Base-by-base conservation (phyloP, 305 asterid genomes). In the Ilex paraguariensis region DNA sequence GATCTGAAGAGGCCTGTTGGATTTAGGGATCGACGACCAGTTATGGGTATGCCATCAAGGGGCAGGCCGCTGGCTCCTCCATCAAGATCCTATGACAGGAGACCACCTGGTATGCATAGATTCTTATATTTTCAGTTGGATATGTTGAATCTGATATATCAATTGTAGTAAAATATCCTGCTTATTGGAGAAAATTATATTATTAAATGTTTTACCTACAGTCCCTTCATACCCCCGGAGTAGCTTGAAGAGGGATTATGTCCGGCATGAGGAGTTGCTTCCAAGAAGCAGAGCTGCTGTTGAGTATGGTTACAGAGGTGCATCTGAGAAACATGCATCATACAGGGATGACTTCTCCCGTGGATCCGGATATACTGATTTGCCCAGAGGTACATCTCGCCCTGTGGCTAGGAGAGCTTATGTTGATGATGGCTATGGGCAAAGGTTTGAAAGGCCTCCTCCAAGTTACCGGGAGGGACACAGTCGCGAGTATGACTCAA, bases 391-490 rank as follows among this genome's bases (percentile, higher is more conserved):
- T 70, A 39, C 86, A 50, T 70, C 95, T 62, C 73, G 85, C 60
- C 73, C 96, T 55, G 63, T 82, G 30, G 68, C 84, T 13, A 84
- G 96, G 81, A 83, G 95, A 77, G 76, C 91, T 71, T 90, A 90
- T 77, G 81, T 68, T 68, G 98, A 94, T 65, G 96, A 86, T 78
- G 84, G 86, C 31, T 88, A 90, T 71, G 79, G 74, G 62, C 96
- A 79, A 68, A 80, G 96, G 76, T 90, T 87, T 69, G 97, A 90
- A 70, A 86, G 96, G 84, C 93, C 95, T n/a, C 95, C 87, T 77
- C 82, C 89, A 57, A 69, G 79, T 64, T 90, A 88, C 79, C 88
- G 81, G 17, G 98, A 88, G 73, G 78, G 73, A 31, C 91, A 87
- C 31, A 86, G 75, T 31, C 88, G 86, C 17, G 96, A 90, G 68